Evolutionary conservation across 352 stramenopile genomes (phyloP).

Genomic region (Thraustotheca clavata): DNA sequence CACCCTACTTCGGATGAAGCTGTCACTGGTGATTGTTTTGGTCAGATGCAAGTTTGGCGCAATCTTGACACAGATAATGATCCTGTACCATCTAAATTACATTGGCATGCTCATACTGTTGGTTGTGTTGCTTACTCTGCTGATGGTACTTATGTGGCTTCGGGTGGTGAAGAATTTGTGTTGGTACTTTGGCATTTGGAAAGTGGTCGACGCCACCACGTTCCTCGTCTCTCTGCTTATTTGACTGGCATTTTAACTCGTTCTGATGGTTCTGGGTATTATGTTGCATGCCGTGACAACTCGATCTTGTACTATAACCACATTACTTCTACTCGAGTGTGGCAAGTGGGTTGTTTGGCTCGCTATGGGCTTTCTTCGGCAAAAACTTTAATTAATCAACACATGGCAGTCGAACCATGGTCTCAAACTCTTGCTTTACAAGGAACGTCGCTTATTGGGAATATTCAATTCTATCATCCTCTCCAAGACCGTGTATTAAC

Average conservation of each 20-base stretch:
- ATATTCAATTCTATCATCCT: conserved; percentile 77
- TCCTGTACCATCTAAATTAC: conserved; percentile 39
- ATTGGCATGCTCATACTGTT: conserved; percentile 83
- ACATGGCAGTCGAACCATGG: conserved; percentile 55
- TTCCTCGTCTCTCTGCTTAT: conserved; percentile 63
- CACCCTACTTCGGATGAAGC: conserved; percentile 46
- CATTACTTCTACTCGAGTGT: conserved; percentile 66
- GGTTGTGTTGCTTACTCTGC: conserved; percentile 58
- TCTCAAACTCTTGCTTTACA: conserved; percentile 57
- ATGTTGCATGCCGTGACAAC: conserved; percentile 51
- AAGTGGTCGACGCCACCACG: conserved; percentile 56
- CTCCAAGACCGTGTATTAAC: conserved; percentile 68
- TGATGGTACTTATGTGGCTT: conserved; percentile 70
- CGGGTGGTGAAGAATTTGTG: conserved; percentile 79
- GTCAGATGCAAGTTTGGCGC: conserved; percentile 42
- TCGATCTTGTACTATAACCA: conserved; percentile 79
- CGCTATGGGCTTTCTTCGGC: conserved; percentile 37
- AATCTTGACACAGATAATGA: conserved; percentile 14
- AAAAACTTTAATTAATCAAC: conserved; percentile 38
- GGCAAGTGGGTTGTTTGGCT: conserved; percentile 51
- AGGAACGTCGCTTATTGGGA: conserved; percentile 41
- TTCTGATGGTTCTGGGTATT: conserved; percentile 47
- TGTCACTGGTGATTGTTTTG: conserved; percentile 46
- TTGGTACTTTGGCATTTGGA: conserved; percentile 82
- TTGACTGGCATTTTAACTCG: conserved; percentile 47